Percentiles rank a stretch among this genome's conserved stretches.
These are phyloP conservation scores for Xylaria sp. DNA, from an alignment of 2,329 filamentous ascomycete species.

Conservation along the genomic window DNA sequence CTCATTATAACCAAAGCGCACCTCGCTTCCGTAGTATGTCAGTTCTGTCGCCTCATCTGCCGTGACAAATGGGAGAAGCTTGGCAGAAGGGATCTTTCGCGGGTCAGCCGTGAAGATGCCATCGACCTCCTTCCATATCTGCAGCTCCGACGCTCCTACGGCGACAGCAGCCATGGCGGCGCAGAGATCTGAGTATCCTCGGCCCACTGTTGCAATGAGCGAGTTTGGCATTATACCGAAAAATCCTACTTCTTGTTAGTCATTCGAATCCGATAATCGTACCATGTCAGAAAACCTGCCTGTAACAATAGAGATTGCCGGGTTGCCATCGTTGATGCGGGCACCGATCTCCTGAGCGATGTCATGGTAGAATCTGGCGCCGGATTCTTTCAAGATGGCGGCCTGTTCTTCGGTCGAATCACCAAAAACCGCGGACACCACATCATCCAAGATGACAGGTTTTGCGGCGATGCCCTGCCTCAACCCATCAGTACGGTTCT, in stretches of 20 bases:
- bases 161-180: conserved; percentile 65
- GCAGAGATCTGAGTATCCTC: conserved; percentile 67
- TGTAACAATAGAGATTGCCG: conserved; percentile 28
- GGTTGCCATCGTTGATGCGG: conserved; percentile 24
- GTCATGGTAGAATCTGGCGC: conserved; percentile 27
- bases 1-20: conserved; percentile 8
- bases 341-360: conserved; percentile 26
- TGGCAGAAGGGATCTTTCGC: conserved; percentile 74
- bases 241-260: conserved; percentile 48
- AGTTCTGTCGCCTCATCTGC: conserved; percentile 72
- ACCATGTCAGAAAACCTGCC: conserved; percentile 13
- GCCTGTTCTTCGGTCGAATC: conserved; percentile 25
- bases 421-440: conserved; percentile 27
- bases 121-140: conserved; percentile 72
- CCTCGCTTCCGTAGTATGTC: conserved; percentile 62
- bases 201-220: conserved; percentile 58
- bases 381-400: conserved; percentile 23
- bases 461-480: conserved; percentile 27
- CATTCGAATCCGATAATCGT: neutral
- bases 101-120: conserved; percentile 70
- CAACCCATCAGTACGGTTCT: conserved; percentile 8
- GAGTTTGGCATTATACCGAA: conserved; percentile 64
- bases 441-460: conserved; percentile 26
- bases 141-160: conserved; percentile 56
- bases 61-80: conserved; percentile 63